Base-by-base conservation (phyloP, 2,329 filamentous ascomycete species). In the Cladophialophora immunda region DNA sequence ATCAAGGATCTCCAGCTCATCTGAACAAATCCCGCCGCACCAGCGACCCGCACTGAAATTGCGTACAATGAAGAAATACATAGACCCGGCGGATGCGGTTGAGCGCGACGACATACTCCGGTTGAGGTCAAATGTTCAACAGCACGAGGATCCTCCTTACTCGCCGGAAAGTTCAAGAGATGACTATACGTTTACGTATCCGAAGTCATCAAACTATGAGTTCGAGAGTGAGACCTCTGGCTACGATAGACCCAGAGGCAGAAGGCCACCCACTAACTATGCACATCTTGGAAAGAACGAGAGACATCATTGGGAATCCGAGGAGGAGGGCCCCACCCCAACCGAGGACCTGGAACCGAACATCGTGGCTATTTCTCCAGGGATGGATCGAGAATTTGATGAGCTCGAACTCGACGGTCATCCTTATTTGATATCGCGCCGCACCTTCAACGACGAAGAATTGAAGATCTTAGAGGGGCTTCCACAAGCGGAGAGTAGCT, bases 41-140 rank as follows among this genome's bases (percentile, higher is more conserved):
- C 64, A 69, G 53, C 62, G 65, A 41, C 70, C 71, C n/a, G 59
- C 64, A 11, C 32, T 68, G 52, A 63, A 64, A 19, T 36, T 65
- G 36, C 65, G 65, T 4, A 63, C 68, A 9, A 56, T 58, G 22
- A 69, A 71, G 59, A 63, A 68, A 11, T 73, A 73, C 45, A 73
- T 73, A 53, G 69, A 74, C 50, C 73, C 71, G 34, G 65, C 65
- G 22, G 69, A 69, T 63, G 71, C 71, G 4, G 72, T 73, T 38
- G 71, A 71, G 55, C 66, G 73, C 15, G 73, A 73, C 38, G 73
- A 74, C 41, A 67, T 73, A n/a, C 70, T 71, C 38, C 62, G 72
- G 34, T 67, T 74, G 32, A 60, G 60, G 32, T 60, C 45, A 7
- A 56, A 58, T 17, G 58, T 66, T 52, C 61, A 65, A 17, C 62